Percentiles rank a stretch among this genome's conserved stretches.
These are phyloP conservation scores for Trypanosoma scelopori DNA, from an alignment of 208 protist species.

Conservation along the genomic window DNA sequence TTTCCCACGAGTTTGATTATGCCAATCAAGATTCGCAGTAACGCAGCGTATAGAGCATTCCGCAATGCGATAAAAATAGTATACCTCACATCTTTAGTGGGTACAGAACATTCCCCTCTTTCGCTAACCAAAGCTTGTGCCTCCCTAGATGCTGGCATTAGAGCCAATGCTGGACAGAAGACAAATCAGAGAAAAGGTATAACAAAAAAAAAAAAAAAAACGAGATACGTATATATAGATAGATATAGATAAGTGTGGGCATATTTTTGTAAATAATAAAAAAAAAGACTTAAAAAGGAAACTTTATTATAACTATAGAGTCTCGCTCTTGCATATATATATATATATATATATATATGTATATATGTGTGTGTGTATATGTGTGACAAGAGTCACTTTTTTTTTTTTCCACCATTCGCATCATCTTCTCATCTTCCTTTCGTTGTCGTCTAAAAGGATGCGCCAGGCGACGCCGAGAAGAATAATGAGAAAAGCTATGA, in stretches of 20 bases:
- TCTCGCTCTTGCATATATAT: too few relatives aligned
- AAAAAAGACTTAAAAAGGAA: too few relatives aligned
- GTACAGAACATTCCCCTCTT: not conserved
- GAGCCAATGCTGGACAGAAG: not conserved
- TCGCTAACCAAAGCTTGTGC: not conserved
- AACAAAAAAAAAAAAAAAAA: constrained; percentile 20
- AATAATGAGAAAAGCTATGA: not conserved
- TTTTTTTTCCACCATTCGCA: constrained; percentile 7
- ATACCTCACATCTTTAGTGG: not conserved
- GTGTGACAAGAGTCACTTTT: constrained; percentile 27
- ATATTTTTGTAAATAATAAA: too few relatives aligned
- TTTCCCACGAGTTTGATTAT: constrained; percentile 66
- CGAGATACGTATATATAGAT: too few relatives aligned
- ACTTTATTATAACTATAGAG: too few relatives aligned
- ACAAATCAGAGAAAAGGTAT: not conserved
- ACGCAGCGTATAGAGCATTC: constrained; percentile 65
- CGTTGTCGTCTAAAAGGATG: not conserved
- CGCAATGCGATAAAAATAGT: constrained; percentile 35
- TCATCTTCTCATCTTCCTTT: too few relatives aligned
- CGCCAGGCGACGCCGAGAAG: not conserved
- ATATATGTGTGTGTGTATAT: too few relatives aligned
- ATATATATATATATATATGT: too few relatives aligned
- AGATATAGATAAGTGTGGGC: too few relatives aligned
- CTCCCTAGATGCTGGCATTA: not conserved
- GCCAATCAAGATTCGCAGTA: constrained; percentile 61